Evolutionary conservation across 78 protist species (phyloP).

Genomic region (Trichosphaerium sp.): DNA sequence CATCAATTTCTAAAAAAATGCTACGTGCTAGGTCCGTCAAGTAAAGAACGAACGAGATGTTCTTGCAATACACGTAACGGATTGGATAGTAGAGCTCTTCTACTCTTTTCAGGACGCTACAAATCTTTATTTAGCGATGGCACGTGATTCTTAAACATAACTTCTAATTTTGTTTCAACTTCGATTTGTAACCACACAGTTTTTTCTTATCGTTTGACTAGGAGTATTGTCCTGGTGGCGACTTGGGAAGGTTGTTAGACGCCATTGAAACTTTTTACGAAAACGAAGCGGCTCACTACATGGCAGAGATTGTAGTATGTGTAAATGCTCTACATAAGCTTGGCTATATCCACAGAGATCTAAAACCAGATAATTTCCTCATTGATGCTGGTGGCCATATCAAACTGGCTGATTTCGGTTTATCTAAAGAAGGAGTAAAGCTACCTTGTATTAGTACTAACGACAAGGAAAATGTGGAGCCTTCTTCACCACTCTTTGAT

Average conservation of each 20-base stretch:
- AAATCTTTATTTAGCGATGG: conserved; percentile 50
- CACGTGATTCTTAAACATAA: neutral
- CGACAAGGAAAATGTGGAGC: too few species aligned
- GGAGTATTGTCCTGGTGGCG: conserved; percentile 82
- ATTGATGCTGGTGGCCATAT: conserved; percentile 68
- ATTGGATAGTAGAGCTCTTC: conserved; percentile 36
- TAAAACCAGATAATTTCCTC: conserved; percentile 88
- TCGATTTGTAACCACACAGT: too few species aligned
- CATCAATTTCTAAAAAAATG: neutral
- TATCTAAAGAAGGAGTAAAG: conserved; percentile 52
- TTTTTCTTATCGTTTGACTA: neutral
- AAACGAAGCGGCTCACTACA: conserved; percentile 49
- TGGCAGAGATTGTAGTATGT: conserved; percentile 64
- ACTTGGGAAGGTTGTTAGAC: conserved; percentile 46
- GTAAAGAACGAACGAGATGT: conserved; percentile 16
- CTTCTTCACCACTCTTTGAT: too few species aligned
- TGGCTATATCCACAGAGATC: conserved; percentile 71
- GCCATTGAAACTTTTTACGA: conserved; percentile 35
- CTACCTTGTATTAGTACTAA: too few species aligned
- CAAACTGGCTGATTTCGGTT: conserved; percentile 84
- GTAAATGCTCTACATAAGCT: conserved; percentile 58
- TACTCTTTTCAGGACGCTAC: conserved; percentile 61
- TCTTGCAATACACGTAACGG: neutral
- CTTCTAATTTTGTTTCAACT: too few species aligned
- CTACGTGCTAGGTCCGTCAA: neutral